A percentile compares a stretch with the other conserved stretches of the same genome.
These are phyloP conservation scores for Amniculicola lignicola DNA, from an alignment of 495 filamentous ascomycete species.

Conservation along the genomic window DNA sequence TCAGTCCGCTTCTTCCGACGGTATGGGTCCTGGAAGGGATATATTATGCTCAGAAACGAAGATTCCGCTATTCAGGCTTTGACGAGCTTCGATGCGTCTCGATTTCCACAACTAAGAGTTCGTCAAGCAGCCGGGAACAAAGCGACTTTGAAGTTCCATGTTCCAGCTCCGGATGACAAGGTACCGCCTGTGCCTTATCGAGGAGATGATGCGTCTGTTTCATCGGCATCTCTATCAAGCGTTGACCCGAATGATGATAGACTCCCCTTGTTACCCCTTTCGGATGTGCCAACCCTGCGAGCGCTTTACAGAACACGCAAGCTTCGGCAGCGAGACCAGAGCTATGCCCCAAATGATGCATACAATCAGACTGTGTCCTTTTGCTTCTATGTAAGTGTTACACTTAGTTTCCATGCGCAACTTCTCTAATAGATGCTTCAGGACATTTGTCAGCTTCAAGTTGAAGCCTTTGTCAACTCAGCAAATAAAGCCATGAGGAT, in stretches of 20 bases:
- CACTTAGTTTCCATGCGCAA: too few species aligned
- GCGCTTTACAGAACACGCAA: conserved; percentile 13
- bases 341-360: conserved; percentile 18
- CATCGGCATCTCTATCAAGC: not conserved
- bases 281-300: conserved; percentile 12
- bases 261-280: not conserved
- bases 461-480: conserved; percentile 30
- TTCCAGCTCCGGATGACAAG: not conserved
- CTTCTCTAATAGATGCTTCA: too few species aligned
- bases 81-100: not conserved
- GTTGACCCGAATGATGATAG: not conserved
- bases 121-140: conserved; percentile 1
- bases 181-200: too few species aligned
- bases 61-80: conserved; percentile 8
- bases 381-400: too few species aligned
- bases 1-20: conserved; percentile 14
- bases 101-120: conserved; percentile 6
- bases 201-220: not conserved
- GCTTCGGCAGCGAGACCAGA: conserved; percentile 20
- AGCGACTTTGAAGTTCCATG: conserved; percentile 15
- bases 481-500: conserved; percentile 11
- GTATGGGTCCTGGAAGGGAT: conserved; percentile 10
- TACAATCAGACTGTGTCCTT: conserved; percentile 24
- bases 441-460: conserved; percentile 21
- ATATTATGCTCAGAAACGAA: conserved; percentile 7